A percentile compares a stretch with the other conserved stretches of the same genome.
Conservation (phyloP, 441 rosid species). For the Eutrema salsugineum region DNA sequence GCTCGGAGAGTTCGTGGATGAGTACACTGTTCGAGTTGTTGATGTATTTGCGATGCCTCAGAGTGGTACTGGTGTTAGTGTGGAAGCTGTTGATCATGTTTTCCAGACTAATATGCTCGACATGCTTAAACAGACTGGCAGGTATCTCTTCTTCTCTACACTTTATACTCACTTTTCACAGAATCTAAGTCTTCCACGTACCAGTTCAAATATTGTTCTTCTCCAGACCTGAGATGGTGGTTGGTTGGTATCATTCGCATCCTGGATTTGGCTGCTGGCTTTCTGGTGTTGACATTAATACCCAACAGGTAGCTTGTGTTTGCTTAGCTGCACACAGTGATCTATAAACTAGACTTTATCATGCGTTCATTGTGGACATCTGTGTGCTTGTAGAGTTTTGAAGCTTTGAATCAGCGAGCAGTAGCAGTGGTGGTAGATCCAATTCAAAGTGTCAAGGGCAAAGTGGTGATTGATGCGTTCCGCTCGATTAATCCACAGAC, state of each 20-base stretch:
- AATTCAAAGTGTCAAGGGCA: conserved; percentile 87
- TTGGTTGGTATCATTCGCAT: conserved; percentile 98
- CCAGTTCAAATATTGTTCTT: neutral
- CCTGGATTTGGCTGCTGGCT: conserved; percentile 99
- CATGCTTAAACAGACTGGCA: conserved; percentile 98
- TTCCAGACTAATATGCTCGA: conserved; percentile 97
- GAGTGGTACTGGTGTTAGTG: conserved; percentile 98
- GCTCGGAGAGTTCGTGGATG: conserved; percentile 97
- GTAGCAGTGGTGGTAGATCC: conserved; percentile 95
- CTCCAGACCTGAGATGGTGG: conserved; percentile 94
- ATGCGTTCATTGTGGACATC: neutral
- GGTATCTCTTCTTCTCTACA: conserved; percentile 36
- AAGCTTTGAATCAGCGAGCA: conserved; percentile 85
- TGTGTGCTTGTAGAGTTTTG: conserved; percentile 61
- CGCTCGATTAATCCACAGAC: conserved; percentile 90
- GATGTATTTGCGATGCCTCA: conserved; percentile 99
- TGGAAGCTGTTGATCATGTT: conserved; percentile 97
- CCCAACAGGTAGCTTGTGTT: conserved; percentile 68
- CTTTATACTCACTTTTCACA: neutral
- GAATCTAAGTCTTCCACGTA: neutral
- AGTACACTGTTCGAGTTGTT: conserved; percentile 90
- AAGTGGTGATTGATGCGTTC: conserved; percentile 92
- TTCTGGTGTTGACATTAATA: conserved; percentile 96
- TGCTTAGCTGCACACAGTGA: neutral
- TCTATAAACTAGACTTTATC: neutral